phyloP scores from a whole-genome alignment of 305 asterid genomes.

The Solanum chacoense region DNA sequence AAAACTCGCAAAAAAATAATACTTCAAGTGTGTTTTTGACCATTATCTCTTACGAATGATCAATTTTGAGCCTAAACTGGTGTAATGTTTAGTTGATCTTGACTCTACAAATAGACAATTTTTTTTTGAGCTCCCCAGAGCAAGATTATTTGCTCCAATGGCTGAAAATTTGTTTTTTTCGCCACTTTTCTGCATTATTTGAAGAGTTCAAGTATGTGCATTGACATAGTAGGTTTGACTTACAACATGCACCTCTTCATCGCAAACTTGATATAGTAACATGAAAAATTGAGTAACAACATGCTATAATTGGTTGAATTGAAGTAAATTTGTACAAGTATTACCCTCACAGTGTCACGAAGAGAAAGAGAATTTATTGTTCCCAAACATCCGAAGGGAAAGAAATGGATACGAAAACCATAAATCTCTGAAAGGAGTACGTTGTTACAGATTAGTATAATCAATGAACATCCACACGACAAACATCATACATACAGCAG shows the following conservation, averaged over 20 bases:
- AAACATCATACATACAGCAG: not conserved
- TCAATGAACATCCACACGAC: not conserved
- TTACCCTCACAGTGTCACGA: not conserved
- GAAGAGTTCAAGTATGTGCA: not conserved
- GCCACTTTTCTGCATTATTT: not conserved
- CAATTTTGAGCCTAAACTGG: not conserved
- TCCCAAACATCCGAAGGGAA: not conserved
- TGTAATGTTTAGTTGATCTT: not conserved
- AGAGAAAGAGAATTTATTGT: not conserved
- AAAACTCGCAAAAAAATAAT: not conserved
- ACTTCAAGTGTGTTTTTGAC: not conserved
- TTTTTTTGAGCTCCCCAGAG: not conserved
- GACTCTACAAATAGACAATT: not conserved
- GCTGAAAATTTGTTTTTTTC: not conserved
- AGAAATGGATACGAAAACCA: not conserved
- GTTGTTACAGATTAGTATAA: not conserved
- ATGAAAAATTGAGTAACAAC: not conserved
- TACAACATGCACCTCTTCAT: not conserved
- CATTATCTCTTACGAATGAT: not conserved
- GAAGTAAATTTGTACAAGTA: not conserved
- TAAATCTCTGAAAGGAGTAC: not conserved
- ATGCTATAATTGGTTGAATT: not conserved
- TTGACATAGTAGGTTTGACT: not conserved
- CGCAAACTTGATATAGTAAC: not conserved
- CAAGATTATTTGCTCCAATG: not conserved